These are phyloP conservation scores for Moniliophthora roreri DNA, from an alignment of 1,284 basidiomycete species.

Conservation along the genomic window DNA sequence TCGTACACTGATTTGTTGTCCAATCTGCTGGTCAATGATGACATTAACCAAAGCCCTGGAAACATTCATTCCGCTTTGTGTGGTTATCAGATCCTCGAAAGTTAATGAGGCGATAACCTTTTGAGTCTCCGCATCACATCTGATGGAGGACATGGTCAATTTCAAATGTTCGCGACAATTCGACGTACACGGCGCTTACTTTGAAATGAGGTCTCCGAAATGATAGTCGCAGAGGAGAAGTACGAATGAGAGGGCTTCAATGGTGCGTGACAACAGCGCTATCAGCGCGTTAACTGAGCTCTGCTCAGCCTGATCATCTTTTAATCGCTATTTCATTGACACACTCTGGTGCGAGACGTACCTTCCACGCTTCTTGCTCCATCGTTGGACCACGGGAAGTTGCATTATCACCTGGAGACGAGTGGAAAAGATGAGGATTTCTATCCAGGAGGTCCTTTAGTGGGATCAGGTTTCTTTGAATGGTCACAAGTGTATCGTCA, in stretches of 20 bases:
- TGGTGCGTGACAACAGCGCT: constrained; percentile 75
- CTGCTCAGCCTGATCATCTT: constrained; percentile 66
- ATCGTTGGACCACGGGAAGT: constrained; percentile 51
- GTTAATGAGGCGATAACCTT: constrained; percentile 68
- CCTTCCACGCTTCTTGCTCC: constrained; percentile 86
- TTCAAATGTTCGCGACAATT: constrained; percentile 9
- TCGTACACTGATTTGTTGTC: constrained; percentile 89
- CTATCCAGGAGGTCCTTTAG: constrained; percentile 76
- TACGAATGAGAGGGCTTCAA: constrained; percentile 93
- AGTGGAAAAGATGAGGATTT: constrained; percentile 80
- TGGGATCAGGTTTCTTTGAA: constrained; percentile 79
- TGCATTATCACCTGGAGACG: constrained; percentile 64
- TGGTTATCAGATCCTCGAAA: constrained; percentile 84
- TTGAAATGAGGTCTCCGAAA: constrained; percentile 80
- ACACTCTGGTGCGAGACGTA: constrained; percentile 28
- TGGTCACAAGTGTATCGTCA: constrained; percentile 61
- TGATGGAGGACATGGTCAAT: constrained; percentile 26
- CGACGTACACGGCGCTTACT: constrained; percentile 57
- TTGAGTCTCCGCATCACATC: constrained; percentile 72
- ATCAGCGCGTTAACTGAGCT: constrained; percentile 74
- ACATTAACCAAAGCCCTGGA: constrained; percentile 92
- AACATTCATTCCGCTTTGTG: constrained; percentile 77
- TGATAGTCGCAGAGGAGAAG: constrained; percentile 91
- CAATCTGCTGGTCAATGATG: constrained; percentile 97
- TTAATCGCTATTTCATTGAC: constrained; percentile 11